phyloP scores from a whole-genome alignment of 352 stramenopile genomes.

The Globisporangium cederbergense region DNA sequence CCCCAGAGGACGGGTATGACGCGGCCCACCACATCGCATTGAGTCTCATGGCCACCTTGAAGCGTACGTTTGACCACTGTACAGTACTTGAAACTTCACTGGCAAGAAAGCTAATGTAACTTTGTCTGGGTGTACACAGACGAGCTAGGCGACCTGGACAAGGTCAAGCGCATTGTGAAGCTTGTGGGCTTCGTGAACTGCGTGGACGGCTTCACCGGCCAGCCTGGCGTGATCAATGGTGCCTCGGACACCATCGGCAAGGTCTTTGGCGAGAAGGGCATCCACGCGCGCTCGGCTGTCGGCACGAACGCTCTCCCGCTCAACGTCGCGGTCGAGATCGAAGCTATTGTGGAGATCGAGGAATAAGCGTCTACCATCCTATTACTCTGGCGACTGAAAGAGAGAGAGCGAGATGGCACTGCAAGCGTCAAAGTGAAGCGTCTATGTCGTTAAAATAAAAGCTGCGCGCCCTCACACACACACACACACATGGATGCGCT shows the following conservation, averaged over 20 bases:
- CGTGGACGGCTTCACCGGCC: constrained; percentile 75
- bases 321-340: constrained; percentile 93
- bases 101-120: too few relatives aligned
- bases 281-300: constrained; percentile 88
- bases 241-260: constrained; percentile 83
- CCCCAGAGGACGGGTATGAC: constrained; percentile 80
- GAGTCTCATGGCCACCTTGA: constrained; percentile 85
- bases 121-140: constrained; percentile 17
- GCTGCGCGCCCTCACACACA: background rate
- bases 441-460: constrained; percentile 17
- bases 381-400: background rate
- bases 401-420: background rate
- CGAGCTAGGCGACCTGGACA: constrained; percentile 81
- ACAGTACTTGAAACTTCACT: too few relatives aligned
- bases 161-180: constrained; percentile 91
- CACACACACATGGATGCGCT: constrained; percentile 2
- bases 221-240: constrained; percentile 92
- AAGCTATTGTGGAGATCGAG: constrained; percentile 92
- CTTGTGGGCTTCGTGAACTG: constrained; percentile 93
- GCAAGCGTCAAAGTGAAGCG: background rate
- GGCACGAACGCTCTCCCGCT: constrained; percentile 93
- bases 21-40: constrained; percentile 77
- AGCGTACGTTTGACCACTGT: constrained; percentile 35
- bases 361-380: background rate
- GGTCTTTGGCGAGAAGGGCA: constrained; percentile 74